phyloP scores from a whole-genome alignment of 164 flowering plant genomes.

The Sedum album region DNA sequence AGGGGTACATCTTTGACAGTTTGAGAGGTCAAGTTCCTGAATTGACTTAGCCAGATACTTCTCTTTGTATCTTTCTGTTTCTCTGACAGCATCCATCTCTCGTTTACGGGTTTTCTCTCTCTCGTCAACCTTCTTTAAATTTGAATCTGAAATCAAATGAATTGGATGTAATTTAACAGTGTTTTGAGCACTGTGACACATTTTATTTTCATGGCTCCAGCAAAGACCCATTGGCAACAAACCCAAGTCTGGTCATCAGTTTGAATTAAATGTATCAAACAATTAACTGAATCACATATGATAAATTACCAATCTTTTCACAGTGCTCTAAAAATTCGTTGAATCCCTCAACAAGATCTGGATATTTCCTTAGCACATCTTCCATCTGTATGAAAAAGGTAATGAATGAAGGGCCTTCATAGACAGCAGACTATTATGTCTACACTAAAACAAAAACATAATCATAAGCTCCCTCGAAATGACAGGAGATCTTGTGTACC shows the following conservation, averaged over 20 bases:
- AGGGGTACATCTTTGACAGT: constrained; percentile 57
- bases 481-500: not conserved
- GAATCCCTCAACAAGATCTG: constrained; percentile 66
- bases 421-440: not conserved
- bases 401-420: not conserved
- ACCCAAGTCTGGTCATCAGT: constrained; percentile 7
- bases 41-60: constrained; percentile 52
- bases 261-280: not conserved
- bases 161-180: constrained; percentile 8
- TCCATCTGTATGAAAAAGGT: constrained; percentile 33
- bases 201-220: constrained; percentile 51
- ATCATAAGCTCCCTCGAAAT: not conserved
- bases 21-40: constrained; percentile 61
- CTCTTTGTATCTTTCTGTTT: constrained; percentile 43
- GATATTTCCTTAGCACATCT: constrained; percentile 51
- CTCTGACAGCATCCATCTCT: constrained; percentile 33
- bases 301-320: constrained; percentile 43
- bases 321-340: constrained; percentile 54
- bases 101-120: constrained; percentile 12
- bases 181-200: too few species aligned
- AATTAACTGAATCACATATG: not conserved
- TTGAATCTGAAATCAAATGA: not conserved
- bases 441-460: not conserved
- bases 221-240: constrained; percentile 58
- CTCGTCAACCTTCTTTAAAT: not conserved